A percentile compares a stretch with the other conserved stretches of the same genome.
Conservation (phyloP, 306 rosid genomes). For the Medicago truncatula region MtrunA17r5.0-ANR NC_053042.1:35249001-35249500, state of each 20-base stretch:
- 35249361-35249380: conserved; percentile 26
- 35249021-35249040: conserved; percentile 21
- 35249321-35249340: conserved; percentile 67
- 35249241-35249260: conserved; percentile 66
- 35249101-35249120: conserved; percentile 95
- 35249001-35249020: conserved; percentile 90
- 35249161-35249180: conserved; percentile 84
- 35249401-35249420: conserved; percentile 68
- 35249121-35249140: conserved; percentile 85
- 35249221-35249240: conserved; percentile 49
- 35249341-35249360: conserved; percentile 14
- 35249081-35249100: conserved; percentile 34
- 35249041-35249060: conserved; percentile 24
- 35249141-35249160: conserved; percentile 99
- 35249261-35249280: conserved; percentile 87
- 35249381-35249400: conserved; percentile 42
- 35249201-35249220: conserved; percentile 48
- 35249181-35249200: conserved; percentile 48
- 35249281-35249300: conserved; percentile 83
- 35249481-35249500: conserved; percentile 57
- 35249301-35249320: conserved; percentile 97
- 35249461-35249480: conserved; percentile 88
- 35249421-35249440: conserved; percentile 83
- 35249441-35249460: conserved; percentile 84
- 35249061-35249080: conserved; percentile 29